A percentile compares a stretch with the other conserved stretches of the same genome.
Evolutionary conservation across 139 green algal genomes (phyloP).

Genomic region (Haematococcus lacustris): DNA sequence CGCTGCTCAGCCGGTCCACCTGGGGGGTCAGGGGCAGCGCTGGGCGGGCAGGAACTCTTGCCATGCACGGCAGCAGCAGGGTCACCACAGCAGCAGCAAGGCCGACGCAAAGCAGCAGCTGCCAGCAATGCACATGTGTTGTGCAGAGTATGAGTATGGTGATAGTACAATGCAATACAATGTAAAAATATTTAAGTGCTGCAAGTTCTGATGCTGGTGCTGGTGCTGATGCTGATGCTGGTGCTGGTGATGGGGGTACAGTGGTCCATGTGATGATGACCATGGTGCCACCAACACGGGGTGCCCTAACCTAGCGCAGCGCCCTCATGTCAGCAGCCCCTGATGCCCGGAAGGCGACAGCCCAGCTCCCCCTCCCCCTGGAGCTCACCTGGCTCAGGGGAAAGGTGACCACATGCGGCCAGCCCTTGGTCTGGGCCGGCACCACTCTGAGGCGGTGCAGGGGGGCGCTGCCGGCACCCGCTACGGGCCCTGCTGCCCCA

Average conservation of each 20-base stretch:
- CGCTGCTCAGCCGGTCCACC: conserved; percentile 46
- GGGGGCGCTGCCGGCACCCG: too few species aligned
- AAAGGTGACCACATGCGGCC: conserved; percentile 48
- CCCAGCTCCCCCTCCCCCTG: neutral
- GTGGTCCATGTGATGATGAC: neutral
- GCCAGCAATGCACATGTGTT: too few species aligned
- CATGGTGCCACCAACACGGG: neutral
- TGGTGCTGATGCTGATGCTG: neutral
- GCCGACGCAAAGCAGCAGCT: too few species aligned
- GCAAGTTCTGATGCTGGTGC: neutral
- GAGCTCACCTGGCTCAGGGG: conserved; percentile 33
- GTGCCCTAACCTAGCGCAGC: too few species aligned
- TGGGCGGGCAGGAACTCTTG: neutral
- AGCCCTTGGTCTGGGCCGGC: conserved; percentile 13
- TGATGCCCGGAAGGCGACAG: neutral
- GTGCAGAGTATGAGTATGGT: too few species aligned
- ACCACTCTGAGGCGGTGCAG: conserved; percentile 19
- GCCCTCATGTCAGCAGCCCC: neutral
- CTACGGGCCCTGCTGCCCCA: too few species aligned
- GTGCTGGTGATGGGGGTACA: neutral
- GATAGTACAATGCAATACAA: too few species aligned
- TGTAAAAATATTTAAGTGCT: neutral
- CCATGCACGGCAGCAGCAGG: too few species aligned
- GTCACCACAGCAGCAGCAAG: too few species aligned
- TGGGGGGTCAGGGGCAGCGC: conserved; percentile 5